phyloP scores from a whole-genome alignment of 441 rosid genomes.

The Erodium trifolium region DNA sequence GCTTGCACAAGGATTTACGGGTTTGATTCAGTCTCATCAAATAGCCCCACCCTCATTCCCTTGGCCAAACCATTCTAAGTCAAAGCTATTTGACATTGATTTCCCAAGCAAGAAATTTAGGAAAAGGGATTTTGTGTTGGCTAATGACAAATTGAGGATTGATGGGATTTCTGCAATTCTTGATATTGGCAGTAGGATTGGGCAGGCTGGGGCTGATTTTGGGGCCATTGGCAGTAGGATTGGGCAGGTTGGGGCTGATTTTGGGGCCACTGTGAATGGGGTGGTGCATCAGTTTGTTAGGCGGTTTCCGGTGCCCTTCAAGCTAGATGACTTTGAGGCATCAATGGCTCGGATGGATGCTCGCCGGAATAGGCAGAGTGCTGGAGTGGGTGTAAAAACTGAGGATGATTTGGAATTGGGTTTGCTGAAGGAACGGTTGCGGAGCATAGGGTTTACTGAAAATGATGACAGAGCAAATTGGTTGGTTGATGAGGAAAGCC shows the following conservation, averaged over 20 bases:
- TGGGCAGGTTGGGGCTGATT: constrained; percentile 77
- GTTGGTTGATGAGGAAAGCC: constrained; percentile 33
- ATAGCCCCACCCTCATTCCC: constrained; percentile 65
- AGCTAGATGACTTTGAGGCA: constrained; percentile 34
- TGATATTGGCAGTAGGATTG: constrained; percentile 64
- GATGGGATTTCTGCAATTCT: constrained; percentile 62
- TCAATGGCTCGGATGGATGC: constrained; percentile 21
- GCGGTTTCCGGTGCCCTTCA: constrained; percentile 57
- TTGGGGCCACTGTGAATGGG: constrained; percentile 65
- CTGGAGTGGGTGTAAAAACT: constrained; percentile 24
- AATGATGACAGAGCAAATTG: constrained; percentile 22
- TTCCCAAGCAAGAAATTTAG: constrained; percentile 40
- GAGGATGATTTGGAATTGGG: constrained; percentile 3
- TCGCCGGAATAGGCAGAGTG: constrained; percentile 20
- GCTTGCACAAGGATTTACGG: constrained; percentile 80
- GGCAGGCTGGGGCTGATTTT: constrained; percentile 75
- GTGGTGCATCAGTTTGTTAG: constrained; percentile 73
- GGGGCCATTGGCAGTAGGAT: constrained; percentile 73
- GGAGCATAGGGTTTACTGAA: constrained; percentile 26
- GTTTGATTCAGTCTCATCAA: constrained; percentile 58
- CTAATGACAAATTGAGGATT: constrained; percentile 35
- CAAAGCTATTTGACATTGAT: constrained; percentile 61
- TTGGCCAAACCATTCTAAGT: constrained; percentile 56
- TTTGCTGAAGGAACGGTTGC: constrained; percentile 24
- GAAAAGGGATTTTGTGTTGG: constrained; percentile 35